Base-by-base conservation (phyloP, 1,284 basidiomycete species). In the Apiotrichum mycotoxinovorans region DNA sequence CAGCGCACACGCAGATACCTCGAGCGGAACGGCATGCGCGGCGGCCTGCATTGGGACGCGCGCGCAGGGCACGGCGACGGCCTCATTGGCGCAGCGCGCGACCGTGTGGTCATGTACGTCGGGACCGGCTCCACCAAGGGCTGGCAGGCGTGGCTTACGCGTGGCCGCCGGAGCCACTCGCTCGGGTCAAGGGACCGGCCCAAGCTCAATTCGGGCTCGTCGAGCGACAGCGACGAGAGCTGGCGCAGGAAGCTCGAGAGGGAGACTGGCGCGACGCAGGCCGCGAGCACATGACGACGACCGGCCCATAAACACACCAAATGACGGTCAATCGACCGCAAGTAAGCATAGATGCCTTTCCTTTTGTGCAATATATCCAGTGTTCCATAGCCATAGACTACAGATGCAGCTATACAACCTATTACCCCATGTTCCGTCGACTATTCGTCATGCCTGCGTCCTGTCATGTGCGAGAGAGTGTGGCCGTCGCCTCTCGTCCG, bases 1-100 rank as follows among this genome's bases (percentile, higher is more conserved):
- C 68, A 89, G 85, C 85, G 88, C 22, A 84, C 90, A 23, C 83
- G 83, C 61, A 80, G 80, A 46, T 92, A 91, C 71, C 81, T 92
- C 14, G 80, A 81, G 30, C 85, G 67, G 20, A 68, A 91, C 69
- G 89, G 90, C 5, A 80, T 91, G 26, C 80, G 79, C 40, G 81
- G 85, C 68, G 85, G 87, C 17, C 76, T 92, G 7, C 84, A 82
- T 76, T 87, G 84, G 67, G 84, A 91, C 68, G 81, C 85, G 2
- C 67, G 83, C 11, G 88, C 83, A 7, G 80, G 79, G 3, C 89
- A 92, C 69, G 89, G 89, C 1, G 82, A 87, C 66, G 85, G 88
- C 12, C 79, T 92, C 22, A 73, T 84, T 26, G 78, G 84, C 12
- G 72, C 77, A 52, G 81, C 83, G 14, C 81, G 87, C 66, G 73